Percentiles rank a stretch among this genome's conserved stretches.
Evolutionary conservation across 257 asterid species (phyloP).

Genomic region (Ilex asprella): DNA sequence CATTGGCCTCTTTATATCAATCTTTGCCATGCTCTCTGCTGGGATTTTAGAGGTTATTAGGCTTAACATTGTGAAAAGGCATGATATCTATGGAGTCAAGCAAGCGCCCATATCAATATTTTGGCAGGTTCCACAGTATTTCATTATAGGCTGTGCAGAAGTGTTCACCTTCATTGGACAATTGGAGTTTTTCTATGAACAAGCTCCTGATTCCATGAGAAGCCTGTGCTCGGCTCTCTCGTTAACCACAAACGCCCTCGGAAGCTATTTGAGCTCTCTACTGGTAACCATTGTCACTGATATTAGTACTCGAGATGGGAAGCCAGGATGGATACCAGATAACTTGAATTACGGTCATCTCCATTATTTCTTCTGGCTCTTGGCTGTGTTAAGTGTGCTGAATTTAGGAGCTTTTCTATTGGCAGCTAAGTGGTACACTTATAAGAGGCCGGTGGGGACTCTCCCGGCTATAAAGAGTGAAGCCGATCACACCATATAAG

Average conservation of each 20-base stretch:
- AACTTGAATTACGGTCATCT: conserved; percentile 50
- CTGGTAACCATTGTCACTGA: conserved; percentile 47
- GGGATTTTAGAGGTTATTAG: conserved; percentile 50
- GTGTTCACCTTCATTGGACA: conserved; percentile 69
- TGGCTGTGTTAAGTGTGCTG: conserved; percentile 45
- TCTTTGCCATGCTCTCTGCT: conserved; percentile 55
- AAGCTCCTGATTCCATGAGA: conserved; percentile 77
- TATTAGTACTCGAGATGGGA: conserved; percentile 38
- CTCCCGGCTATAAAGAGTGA: conserved; percentile 9
- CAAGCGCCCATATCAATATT: conserved; percentile 51
- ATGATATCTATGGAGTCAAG: conserved; percentile 25
- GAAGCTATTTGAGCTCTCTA: conserved; percentile 52
- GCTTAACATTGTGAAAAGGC: conserved; percentile 39
- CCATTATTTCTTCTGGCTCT: conserved; percentile 51
- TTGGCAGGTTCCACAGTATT: conserved; percentile 74
- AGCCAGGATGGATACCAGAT: conserved; percentile 60
- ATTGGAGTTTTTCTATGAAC: conserved; percentile 69
- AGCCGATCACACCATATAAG: no score
- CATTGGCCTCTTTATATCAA: conserved; percentile 54
- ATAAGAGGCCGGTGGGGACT: conserved; percentile 42
- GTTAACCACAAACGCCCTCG: conserved; percentile 52
- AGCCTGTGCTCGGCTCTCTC: conserved; percentile 53
- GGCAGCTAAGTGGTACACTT: conserved; percentile 47
- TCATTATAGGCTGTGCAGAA: conserved; percentile 67
- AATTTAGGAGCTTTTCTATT: conserved; percentile 43